These are phyloP conservation scores for Lepiota venenata DNA, from an alignment of 768 basidiomycete genomes.

Conservation along the genomic window DNA sequence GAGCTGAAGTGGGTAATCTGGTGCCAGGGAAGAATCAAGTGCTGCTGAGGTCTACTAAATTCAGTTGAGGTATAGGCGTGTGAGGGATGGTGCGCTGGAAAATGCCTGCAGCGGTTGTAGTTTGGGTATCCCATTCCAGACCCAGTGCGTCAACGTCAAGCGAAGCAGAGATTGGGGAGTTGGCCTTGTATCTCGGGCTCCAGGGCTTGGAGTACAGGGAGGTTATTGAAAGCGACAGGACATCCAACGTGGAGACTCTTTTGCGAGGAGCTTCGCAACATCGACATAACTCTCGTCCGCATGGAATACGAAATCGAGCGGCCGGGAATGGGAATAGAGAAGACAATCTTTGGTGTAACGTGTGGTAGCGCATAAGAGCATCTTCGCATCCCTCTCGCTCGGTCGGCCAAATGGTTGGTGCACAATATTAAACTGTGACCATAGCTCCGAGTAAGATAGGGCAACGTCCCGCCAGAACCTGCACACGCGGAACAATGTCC, in stretches of 20 bases:
- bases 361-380: neutral
- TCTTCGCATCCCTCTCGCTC: neutral
- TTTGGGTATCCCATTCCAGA: neutral
- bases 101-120: slow-evolving; percentile 4
- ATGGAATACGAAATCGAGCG: neutral
- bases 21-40: slow-evolving; percentile 1
- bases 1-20: slow-evolving; percentile 7
- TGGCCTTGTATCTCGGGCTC: neutral
- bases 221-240: slow-evolving; percentile 9
- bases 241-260: neutral
- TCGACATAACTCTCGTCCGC: neutral
- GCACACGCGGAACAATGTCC: slow-evolving; percentile 6
- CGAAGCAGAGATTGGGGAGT: neutral
- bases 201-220: slow-evolving; percentile 4
- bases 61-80: neutral
- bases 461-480: slow-evolving; percentile 8
- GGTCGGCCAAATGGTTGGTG: slow-evolving; percentile 3
- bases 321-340: neutral
- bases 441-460: slow-evolving; percentile 2
- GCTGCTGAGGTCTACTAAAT: neutral
- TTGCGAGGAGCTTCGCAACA: neutral
- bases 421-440: slow-evolving; percentile 1
- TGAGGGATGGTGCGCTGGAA: neutral
- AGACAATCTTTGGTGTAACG: neutral
- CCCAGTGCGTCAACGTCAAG: neutral